These are phyloP conservation scores for Leccinum subtestaceum DNA, from an alignment of 768 basidiomycete genomes.

Conservation along the genomic window DNA sequence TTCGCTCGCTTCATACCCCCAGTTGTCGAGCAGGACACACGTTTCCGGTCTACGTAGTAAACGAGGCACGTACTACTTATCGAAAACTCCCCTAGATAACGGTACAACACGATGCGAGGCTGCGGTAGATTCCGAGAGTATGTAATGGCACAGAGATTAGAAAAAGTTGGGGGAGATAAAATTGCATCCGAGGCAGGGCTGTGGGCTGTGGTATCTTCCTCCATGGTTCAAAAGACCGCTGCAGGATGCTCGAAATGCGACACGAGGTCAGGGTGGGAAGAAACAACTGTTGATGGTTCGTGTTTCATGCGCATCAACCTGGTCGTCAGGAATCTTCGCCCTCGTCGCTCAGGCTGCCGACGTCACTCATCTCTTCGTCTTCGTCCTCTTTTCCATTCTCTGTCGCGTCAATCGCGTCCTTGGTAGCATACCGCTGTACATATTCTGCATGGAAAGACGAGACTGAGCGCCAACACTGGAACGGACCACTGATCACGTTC, in stretches of 20 bases:
- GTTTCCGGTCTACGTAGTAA: conserved; percentile 2
- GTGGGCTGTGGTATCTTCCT: conserved; percentile 24
- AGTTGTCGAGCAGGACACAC: conserved; percentile 6
- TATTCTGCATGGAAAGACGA: conserved; percentile 59
- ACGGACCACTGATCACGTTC: neutral
- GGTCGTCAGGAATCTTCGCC: conserved; percentile 38
- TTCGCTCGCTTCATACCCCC: conserved; percentile 3
- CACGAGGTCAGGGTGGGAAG: conserved; percentile 9
- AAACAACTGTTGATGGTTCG: conserved; percentile 8
- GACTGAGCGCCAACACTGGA: conserved; percentile 5
- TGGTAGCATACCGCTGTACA: conserved; percentile 91
- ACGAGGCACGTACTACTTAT: conserved; percentile 17
- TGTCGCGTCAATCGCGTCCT: conserved; percentile 81
- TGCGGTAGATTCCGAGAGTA: conserved; percentile 24
- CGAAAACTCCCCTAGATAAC: conserved; percentile 27
- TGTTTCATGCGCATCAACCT: conserved; percentile 9
- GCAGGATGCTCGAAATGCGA: conserved; percentile 18
- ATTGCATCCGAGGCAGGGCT: conserved; percentile 19
- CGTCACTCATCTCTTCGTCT: conserved; percentile 85
- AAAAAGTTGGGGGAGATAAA: conserved; percentile 14
- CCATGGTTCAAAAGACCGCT: conserved; percentile 13
- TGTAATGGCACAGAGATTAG: conserved; percentile 21
- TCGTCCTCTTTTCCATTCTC: conserved; percentile 60
- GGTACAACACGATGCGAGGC: conserved; percentile 27
- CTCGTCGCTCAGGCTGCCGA: conserved; percentile 77